Percentiles rank a stretch among this genome's conserved stretches.
These are phyloP conservation scores for Stephanodiscus triporus DNA, from an alignment of 108 stramenopile genomes.

Conservation along the genomic window DNA sequence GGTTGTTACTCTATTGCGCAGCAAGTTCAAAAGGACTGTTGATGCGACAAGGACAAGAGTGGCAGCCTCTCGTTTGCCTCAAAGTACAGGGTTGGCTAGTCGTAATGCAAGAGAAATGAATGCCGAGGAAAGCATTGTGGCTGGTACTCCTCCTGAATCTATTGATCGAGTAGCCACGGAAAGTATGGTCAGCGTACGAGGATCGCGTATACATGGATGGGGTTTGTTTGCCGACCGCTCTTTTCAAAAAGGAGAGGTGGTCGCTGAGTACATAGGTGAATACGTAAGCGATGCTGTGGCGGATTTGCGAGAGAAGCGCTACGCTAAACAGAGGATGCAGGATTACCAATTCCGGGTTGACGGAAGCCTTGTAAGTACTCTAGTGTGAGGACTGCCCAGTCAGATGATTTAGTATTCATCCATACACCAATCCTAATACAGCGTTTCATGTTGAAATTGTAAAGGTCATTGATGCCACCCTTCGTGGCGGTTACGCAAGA, in stretches of 20 bases:
- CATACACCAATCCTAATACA: background rate
- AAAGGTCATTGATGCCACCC: constrained; percentile 92
- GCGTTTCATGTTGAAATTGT: background rate
- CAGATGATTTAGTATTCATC: background rate
- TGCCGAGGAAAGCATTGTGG: constrained; percentile 28
- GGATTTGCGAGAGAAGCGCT: constrained; percentile 86
- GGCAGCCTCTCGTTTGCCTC: constrained; percentile 54
- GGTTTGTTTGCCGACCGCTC: constrained; percentile 81
- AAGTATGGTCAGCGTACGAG: constrained; percentile 66
- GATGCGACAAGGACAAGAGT: constrained; percentile 56
- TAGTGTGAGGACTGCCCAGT: background rate
- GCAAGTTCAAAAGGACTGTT: constrained; percentile 42
- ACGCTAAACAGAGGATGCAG: constrained; percentile 83
- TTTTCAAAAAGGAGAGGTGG: constrained; percentile 80
- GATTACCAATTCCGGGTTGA: constrained; percentile 96
- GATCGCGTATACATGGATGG: constrained; percentile 82
- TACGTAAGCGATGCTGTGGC: constrained; percentile 82
- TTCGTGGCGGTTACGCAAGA: constrained; percentile 86
- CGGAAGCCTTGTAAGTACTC: constrained; percentile 50
- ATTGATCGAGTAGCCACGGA: constrained; percentile 41
- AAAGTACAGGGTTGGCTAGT: constrained; percentile 76
- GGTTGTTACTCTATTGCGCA: constrained; percentile 50
- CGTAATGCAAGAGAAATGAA: constrained; percentile 46
- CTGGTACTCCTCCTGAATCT: constrained; percentile 30
- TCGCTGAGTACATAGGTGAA: constrained; percentile 97